Conservation (phyloP, 176 grass and related monocot species). For the Chloris gayana region DNA sequence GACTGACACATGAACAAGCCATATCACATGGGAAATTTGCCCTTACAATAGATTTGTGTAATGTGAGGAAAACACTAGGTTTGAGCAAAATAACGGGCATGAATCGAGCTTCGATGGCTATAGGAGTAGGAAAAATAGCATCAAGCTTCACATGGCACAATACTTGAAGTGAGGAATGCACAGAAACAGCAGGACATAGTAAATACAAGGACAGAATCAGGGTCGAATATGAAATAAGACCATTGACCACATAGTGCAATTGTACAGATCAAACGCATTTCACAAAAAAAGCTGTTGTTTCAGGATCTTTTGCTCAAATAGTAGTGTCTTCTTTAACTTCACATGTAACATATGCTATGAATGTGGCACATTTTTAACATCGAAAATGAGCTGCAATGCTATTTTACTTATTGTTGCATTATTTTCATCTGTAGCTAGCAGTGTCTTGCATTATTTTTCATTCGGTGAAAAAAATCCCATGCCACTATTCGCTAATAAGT, state of each 20-base stretch:
- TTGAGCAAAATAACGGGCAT: constrained; percentile 17
- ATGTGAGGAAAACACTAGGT: constrained; percentile 3
- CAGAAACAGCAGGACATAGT: neutral
- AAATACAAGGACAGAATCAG: neutral
- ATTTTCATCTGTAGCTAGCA: constrained; percentile 3
- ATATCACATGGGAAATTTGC: neutral
- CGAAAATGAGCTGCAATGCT: neutral
- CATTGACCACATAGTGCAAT: neutral
- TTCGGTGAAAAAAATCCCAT: neutral
- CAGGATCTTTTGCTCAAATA: neutral
- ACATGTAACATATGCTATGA: neutral
- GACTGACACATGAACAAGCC: neutral
- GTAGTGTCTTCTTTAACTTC: neutral
- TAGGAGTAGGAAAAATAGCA: neutral
- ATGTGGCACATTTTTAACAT: neutral
- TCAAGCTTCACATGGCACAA: constrained; percentile 18
- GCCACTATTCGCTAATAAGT: neutral
- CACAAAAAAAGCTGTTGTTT: neutral
- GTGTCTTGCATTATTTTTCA: neutral
- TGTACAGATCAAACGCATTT: neutral
- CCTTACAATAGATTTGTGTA: neutral
- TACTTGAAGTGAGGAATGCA: neutral
- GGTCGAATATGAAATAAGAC: neutral
- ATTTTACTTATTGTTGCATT: neutral
- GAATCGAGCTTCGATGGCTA: neutral